These are phyloP conservation scores for Echinosphaeria canescens DNA, from an alignment of 2,329 filamentous ascomycete species.

Conservation along the genomic window DNA sequence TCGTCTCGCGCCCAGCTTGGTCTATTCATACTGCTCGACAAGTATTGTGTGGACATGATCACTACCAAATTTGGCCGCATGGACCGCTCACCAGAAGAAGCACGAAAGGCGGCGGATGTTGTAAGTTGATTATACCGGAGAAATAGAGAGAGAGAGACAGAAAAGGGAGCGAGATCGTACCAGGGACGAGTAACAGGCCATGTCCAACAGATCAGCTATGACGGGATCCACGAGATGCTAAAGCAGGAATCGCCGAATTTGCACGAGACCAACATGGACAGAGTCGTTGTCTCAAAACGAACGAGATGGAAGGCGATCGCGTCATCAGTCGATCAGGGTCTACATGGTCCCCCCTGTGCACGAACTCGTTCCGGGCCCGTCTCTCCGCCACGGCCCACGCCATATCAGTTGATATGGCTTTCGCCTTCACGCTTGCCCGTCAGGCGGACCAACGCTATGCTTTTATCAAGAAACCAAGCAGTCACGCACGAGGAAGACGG, in stretches of 20 bases:
- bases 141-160: not conserved
- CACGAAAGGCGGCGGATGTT: constrained; percentile 34
- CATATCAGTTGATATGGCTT: constrained; percentile 59
- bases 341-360: constrained; percentile 46
- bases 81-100: constrained; percentile 29
- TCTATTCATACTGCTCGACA: constrained; percentile 46
- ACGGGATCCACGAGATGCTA: constrained; percentile 51
- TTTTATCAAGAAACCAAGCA: too few relatives aligned
- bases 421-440: constrained; percentile 46
- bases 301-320: not conserved
- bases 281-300: constrained; percentile 51
- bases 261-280: constrained; percentile 49
- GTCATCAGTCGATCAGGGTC: not conserved
- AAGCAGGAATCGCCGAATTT: constrained; percentile 53
- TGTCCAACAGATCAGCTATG: constrained; percentile 35
- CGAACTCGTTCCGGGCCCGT: constrained; percentile 45
- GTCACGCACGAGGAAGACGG: too few relatives aligned
- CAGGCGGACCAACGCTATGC: too few relatives aligned
- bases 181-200: too few relatives aligned
- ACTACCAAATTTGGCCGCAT: constrained; percentile 39
- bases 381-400: constrained; percentile 52
- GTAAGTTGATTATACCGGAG: constrained; percentile 4
- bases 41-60: constrained; percentile 48
- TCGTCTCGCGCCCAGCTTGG: constrained; percentile 44
- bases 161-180: too few relatives aligned